A percentile compares a stretch with the other conserved stretches of the same genome.
Conservation (phyloP, 2,329 filamentous ascomycete species). For the Cadophora sp. region DNA sequence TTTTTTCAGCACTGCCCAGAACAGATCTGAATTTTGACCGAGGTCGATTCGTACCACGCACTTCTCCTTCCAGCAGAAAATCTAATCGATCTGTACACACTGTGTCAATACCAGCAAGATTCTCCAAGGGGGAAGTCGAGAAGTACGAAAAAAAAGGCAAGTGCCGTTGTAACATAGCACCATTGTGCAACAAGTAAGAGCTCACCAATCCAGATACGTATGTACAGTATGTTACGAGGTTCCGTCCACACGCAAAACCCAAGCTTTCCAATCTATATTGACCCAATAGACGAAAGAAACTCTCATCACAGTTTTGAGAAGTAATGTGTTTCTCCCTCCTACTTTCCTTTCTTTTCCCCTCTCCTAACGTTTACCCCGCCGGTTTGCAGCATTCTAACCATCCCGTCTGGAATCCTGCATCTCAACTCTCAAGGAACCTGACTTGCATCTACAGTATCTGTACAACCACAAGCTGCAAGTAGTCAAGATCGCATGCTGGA, state of each 20-base stretch:
- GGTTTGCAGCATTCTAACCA: slow-evolving; percentile 2
- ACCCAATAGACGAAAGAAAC: neutral
- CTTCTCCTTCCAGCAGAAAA: neutral
- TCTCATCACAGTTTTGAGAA: neutral
- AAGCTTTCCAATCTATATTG: neutral
- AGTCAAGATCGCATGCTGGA: slow-evolving; percentile 20
- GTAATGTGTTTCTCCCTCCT: no score
- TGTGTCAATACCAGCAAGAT: neutral
- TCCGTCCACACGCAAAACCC: neutral
- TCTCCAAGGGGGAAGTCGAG: neutral
- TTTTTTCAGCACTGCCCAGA: neutral
- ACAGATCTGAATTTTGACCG: neutral
- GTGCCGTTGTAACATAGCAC: neutral
- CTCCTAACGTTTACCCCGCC: neutral
- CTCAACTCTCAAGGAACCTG: neutral
- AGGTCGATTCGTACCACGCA: neutral
- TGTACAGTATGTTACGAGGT: neutral
- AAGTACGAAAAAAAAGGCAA: slow-evolving; percentile 1
- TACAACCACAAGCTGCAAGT: slow-evolving; percentile 1
- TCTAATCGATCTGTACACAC: neutral
- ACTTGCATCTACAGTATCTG: neutral
- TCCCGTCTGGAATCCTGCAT: neutral
- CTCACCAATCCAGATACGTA: neutral
- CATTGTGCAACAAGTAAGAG: neutral
- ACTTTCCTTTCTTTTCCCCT: neutral